Percentiles rank a stretch among this genome's conserved stretches.
phyloP scores from a whole-genome alignment of 1,284 basidiomycete species.

The Rhodotorula mucilaginosa region DNA sequence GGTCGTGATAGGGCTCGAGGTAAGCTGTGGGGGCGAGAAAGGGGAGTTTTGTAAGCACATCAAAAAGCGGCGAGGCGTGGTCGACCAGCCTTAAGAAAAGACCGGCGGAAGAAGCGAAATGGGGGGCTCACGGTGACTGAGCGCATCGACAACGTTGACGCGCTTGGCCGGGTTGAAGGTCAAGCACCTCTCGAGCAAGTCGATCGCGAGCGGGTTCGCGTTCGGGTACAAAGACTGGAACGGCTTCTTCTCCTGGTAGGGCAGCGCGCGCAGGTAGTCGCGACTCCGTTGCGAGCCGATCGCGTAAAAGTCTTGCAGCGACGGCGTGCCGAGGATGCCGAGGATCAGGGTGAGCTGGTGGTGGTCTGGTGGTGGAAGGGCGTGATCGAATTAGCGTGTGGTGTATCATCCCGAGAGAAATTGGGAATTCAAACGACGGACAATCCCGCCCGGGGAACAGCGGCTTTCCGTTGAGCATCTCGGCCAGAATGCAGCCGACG shows the following conservation, averaged over 20 bases:
- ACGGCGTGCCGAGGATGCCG: conserved; percentile 60
- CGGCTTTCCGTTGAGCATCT: conserved; percentile 84
- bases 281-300: conserved; percentile 75
- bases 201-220: conserved; percentile 81
- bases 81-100: neutral
- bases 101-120: neutral
- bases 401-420: no score
- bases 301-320: conserved; percentile 62
- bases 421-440: conserved; percentile 34
- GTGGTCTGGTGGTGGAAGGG: conserved; percentile 44
- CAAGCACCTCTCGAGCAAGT: conserved; percentile 71
- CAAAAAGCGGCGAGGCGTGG: no score
- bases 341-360: conserved; percentile 60
- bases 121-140: conserved; percentile 36
- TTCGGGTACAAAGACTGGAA: conserved; percentile 65
- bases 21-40: conserved; percentile 28
- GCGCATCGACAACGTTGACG: conserved; percentile 44
- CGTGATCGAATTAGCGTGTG: no score
- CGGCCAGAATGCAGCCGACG: conserved; percentile 92
- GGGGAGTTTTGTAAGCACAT: no score
- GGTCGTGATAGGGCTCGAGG: conserved; percentile 43
- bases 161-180: conserved; percentile 47
- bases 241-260: conserved; percentile 81
- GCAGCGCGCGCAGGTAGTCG: conserved; percentile 88
- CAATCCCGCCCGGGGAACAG: conserved; percentile 95